Conservation (phyloP, 345 rosid genomes). For the Melastoma malabathricum region DNA sequence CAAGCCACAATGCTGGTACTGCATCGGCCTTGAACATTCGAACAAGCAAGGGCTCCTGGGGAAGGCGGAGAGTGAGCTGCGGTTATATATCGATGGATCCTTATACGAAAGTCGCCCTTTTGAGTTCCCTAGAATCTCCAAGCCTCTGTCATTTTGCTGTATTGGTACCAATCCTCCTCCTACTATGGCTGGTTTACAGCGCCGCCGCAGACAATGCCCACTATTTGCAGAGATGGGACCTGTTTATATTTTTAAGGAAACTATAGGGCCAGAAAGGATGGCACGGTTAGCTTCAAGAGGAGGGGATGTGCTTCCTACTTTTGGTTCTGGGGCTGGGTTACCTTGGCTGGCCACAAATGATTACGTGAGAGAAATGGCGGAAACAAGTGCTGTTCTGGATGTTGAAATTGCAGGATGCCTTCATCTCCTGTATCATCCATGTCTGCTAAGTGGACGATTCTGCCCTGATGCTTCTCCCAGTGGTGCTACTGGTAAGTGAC, state of each 20-base stretch:
- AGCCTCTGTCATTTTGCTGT: constrained; percentile 95
- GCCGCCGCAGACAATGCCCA: constrained; percentile 98
- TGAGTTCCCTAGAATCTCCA: constrained; percentile 90
- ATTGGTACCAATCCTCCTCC: constrained; percentile 99
- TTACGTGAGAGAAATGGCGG: constrained; percentile 38
- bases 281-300: constrained; percentile 86
- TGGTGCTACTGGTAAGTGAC: constrained; percentile 75
- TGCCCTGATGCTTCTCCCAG: constrained; percentile 96
- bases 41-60: constrained; percentile 80
- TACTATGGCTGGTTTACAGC: constrained; percentile 95
- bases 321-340: constrained; percentile 89
- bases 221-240: constrained; percentile 99
- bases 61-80: constrained; percentile 85
- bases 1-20: constrained; percentile 98
- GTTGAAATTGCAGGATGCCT: constrained; percentile 76
- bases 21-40: constrained; percentile 86
- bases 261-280: constrained; percentile 93
- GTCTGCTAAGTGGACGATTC: constrained; percentile 75
- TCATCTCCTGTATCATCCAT: constrained; percentile 90
- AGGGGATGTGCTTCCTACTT: constrained; percentile 82
- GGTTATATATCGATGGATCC: constrained; percentile 85
- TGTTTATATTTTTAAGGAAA: constrained; percentile 86
- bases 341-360: constrained; percentile 92
- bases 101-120: constrained; percentile 88
- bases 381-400: constrained; percentile 76